Conservation (phyloP, 805 yeast genomes). For the Wickerhamiella vanderwaltii region DNA sequence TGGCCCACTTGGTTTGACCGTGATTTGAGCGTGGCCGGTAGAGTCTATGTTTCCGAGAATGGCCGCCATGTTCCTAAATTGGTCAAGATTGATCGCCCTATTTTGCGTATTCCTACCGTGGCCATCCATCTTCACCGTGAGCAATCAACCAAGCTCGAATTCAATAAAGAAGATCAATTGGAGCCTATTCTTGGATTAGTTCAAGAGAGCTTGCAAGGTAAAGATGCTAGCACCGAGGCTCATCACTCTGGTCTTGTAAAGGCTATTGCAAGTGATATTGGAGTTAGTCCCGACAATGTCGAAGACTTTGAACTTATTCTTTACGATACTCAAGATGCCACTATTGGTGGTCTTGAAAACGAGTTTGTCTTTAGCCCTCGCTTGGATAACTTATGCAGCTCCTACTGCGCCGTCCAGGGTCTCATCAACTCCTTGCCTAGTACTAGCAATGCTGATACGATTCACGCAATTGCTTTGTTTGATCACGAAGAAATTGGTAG, state of each 20-base stretch:
- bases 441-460: slow-evolving; percentile 32
- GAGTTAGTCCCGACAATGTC: slow-evolving; percentile 41
- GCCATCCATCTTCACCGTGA: slow-evolving; percentile 85
- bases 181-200: slow-evolving; percentile 71
- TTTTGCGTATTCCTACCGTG: slow-evolving; percentile 83
- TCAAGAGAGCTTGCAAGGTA: slow-evolving; percentile 25
- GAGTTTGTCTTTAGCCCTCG: slow-evolving; percentile 90
- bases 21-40: slow-evolving; percentile 81
- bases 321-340: slow-evolving; percentile 73
- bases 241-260: slow-evolving; percentile 64
- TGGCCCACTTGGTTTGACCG: slow-evolving; percentile 98
- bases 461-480: slow-evolving; percentile 67
- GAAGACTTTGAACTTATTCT: slow-evolving; percentile 84
- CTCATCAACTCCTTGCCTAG: slow-evolving; percentile 40
- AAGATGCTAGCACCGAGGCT: slow-evolving; percentile 45
- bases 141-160: slow-evolving; percentile 59
- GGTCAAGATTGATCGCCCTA: slow-evolving; percentile 69
- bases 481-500: slow-evolving; percentile 98
- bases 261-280: slow-evolving; percentile 54
- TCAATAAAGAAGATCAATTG: slow-evolving; percentile 77
- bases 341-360: slow-evolving; percentile 76
- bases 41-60: slow-evolving; percentile 55
- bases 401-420: slow-evolving; percentile 68
- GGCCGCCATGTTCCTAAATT: slow-evolving; percentile 51
- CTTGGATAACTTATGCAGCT: slow-evolving; percentile 79